These are phyloP conservation scores for Voacanga thouarsii DNA, from an alignment of 257 asterid species.

Conservation along the genomic window DNA sequence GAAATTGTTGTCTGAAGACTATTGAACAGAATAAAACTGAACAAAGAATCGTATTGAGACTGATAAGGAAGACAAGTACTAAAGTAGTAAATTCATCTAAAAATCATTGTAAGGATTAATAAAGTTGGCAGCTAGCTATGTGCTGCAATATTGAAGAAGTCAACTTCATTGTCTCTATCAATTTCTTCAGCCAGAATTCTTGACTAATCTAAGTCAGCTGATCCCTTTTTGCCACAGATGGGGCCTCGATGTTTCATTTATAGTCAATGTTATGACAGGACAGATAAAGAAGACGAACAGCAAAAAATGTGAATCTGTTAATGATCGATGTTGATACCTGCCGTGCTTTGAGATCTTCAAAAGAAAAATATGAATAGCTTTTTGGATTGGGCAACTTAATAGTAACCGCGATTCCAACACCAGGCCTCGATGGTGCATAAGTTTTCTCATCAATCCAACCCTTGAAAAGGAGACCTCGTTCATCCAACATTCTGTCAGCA, in stretches of 20 bases:
- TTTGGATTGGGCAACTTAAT: conserved; percentile 79
- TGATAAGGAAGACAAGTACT: neutral
- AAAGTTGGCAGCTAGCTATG: neutral
- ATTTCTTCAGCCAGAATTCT: neutral
- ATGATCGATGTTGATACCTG: conserved; percentile 40
- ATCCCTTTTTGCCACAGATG: neutral
- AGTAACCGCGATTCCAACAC: conserved; percentile 78
- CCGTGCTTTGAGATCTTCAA: conserved; percentile 93
- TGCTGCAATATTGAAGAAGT: neutral
- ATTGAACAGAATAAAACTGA: neutral
- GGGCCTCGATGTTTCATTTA: neutral
- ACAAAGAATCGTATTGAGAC: neutral
- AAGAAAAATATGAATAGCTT: too few species aligned
- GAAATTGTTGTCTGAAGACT: neutral
- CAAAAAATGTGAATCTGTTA: too few species aligned
- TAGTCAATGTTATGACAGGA: neutral
- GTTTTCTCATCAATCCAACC: conserved; percentile 52
- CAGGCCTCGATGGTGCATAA: conserved; percentile 59
- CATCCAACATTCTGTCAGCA: too few species aligned
- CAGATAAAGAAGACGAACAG: neutral
- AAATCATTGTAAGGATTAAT: neutral
- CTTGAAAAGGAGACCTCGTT: too few species aligned
- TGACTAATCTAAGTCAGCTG: conserved; percentile 1
- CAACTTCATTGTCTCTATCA: neutral
- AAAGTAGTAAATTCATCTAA: too few species aligned